Conservation (phyloP, 805 yeast species). For the Debaryomyces hansenii region DNA sequence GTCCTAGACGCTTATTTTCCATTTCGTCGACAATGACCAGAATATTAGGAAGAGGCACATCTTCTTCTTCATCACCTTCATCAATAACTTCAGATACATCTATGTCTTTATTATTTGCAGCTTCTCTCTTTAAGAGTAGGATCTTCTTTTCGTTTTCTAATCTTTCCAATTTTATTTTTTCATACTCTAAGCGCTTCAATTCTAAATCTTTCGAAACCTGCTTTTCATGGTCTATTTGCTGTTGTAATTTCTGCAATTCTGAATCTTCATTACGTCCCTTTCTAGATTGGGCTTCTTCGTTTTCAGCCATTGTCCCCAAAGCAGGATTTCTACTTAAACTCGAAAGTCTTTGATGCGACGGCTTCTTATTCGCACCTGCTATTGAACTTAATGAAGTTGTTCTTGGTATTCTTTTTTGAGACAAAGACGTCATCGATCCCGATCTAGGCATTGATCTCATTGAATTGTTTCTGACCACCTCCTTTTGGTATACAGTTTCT, state of each 20-base stretch:
- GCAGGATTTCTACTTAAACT: slow-evolving; percentile 9
- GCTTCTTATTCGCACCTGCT: slow-evolving; percentile 7
- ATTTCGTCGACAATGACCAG: slow-evolving; percentile 23
- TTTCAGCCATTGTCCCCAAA: slow-evolving; percentile 17
- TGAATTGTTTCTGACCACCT: slow-evolving; percentile 40
- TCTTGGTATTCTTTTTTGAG: slow-evolving; percentile 16
- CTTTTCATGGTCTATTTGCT: slow-evolving; percentile 41
- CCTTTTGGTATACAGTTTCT: slow-evolving; percentile 37
- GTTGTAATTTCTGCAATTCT: slow-evolving; percentile 27
- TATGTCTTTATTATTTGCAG: slow-evolving; percentile 9
- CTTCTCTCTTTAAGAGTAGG: slow-evolving; percentile 14
- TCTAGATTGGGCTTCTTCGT: slow-evolving; percentile 18
- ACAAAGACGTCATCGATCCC: slow-evolving; percentile 14
- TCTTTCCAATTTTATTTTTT: slow-evolving; percentile 27
- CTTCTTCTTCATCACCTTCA: slow-evolving; percentile 15
- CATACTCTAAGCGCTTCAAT: slow-evolving; percentile 34
- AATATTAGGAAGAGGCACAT: slow-evolving; percentile 17
- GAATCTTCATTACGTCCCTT: slow-evolving; percentile 25
- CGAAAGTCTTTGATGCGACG: slow-evolving; percentile 12
- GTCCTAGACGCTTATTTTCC: slow-evolving; percentile 12
- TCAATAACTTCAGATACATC: not conserved
- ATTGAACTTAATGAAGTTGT: slow-evolving; percentile 23
- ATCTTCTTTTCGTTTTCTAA: slow-evolving; percentile 28
- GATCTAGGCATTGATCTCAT: slow-evolving; percentile 33
- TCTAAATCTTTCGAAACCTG: slow-evolving; percentile 39